Evolutionary conservation across 2,329 filamentous ascomycete species (phyloP).

Genomic region (Penicillium polonicum): DNA sequence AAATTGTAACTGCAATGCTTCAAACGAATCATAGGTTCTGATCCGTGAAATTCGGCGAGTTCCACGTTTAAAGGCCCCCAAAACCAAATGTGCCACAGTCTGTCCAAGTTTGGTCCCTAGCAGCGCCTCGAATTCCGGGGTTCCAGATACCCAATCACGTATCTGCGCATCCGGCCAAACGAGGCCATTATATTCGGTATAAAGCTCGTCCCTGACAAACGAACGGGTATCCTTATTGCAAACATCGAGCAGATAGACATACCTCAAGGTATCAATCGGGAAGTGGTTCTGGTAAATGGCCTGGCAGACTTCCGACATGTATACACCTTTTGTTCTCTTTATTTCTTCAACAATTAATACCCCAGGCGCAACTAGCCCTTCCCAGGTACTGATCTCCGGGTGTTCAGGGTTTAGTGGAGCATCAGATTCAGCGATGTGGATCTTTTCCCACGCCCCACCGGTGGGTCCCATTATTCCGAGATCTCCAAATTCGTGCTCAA

Average conservation of each 20-base stretch:
- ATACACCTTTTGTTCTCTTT: neutral
- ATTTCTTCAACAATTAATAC: constrained; percentile 1
- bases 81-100: constrained; percentile 1
- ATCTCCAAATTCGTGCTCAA: neutral
- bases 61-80: constrained; percentile 5
- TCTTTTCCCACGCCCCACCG: neutral
- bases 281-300: neutral
- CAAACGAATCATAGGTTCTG: neutral
- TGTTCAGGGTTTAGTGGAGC: neutral
- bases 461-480: neutral
- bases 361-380: neutral
- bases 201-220: neutral
- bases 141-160: constrained; percentile 3
- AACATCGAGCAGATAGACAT: neutral
- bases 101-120: constrained; percentile 7
- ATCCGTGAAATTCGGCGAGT: constrained; percentile 3
- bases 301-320: neutral
- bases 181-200: neutral
- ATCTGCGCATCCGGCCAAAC: neutral
- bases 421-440: neutral
- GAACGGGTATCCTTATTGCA: neutral
- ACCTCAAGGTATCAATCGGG: neutral
- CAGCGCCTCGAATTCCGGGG: constrained; percentile 1
- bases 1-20: neutral
- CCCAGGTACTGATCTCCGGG: neutral